Evolutionary conservation across 768 basidiomycete species (phyloP).

Genomic region (Flagelloscypha sp.): DNA sequence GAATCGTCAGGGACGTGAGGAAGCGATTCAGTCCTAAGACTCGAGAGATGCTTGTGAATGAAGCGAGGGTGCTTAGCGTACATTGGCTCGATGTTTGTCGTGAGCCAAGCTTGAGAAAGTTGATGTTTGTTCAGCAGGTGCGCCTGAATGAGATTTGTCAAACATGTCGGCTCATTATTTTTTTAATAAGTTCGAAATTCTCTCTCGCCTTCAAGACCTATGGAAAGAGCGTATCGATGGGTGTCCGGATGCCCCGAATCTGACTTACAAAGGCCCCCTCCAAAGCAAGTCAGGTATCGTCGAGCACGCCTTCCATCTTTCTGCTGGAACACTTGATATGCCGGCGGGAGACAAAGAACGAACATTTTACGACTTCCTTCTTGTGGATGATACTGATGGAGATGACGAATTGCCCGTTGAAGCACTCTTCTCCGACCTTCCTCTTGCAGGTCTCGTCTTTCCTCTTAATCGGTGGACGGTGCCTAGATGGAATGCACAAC

Average conservation of each 20-base stretch:
- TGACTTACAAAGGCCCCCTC: slow-evolving; percentile 26
- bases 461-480: slow-evolving; percentile 33
- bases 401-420: slow-evolving; percentile 32
- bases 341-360: slow-evolving; percentile 30
- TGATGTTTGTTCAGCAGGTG: slow-evolving; percentile 49
- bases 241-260: slow-evolving; percentile 38
- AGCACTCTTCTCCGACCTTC: slow-evolving; percentile 42
- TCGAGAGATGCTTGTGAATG: slow-evolving; percentile 31
- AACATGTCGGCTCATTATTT: slow-evolving; percentile 1
- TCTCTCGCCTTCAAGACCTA: slow-evolving; percentile 34
- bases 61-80: slow-evolving; percentile 29
- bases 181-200: slow-evolving; percentile 36
- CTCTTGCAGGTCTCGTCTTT: slow-evolving; percentile 36
- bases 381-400: slow-evolving; percentile 20
- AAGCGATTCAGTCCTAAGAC: slow-evolving; percentile 16
- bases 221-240: slow-evolving; percentile 43
- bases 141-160: slow-evolving; percentile 4
- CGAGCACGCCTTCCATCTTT: slow-evolving; percentile 31
- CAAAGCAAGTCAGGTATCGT: slow-evolving; percentile 18
- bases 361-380: slow-evolving; percentile 36
- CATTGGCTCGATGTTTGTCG: slow-evolving; percentile 41
- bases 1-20: slow-evolving; percentile 26
- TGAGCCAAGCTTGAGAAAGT: slow-evolving; percentile 32
- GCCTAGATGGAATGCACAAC: slow-evolving; percentile 29
- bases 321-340: slow-evolving; percentile 36